Base-by-base conservation (phyloP, 306 rosid genomes). In the Dicorynia guianensis region DNA sequence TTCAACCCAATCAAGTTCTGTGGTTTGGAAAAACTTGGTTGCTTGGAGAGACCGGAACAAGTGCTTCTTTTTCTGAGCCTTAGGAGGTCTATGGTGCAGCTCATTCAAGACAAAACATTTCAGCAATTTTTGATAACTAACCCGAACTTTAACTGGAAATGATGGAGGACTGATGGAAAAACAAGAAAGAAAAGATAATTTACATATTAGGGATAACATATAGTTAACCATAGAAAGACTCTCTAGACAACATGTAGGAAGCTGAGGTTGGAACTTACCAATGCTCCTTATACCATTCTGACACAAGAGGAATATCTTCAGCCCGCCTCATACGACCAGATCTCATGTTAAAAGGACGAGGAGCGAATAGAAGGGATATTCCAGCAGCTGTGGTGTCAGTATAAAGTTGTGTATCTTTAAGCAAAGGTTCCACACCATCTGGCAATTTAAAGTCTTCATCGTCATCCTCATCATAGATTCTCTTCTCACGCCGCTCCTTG, bases 1-100 rank as follows among this genome's bases (percentile, higher is more conserved):
- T 84, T 95, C 99, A 64, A 89, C 99, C 99, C 99, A 95, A 85
- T 95, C 99, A 25, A 95, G 97, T 69, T 95, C 99, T 1, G 99
- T 95, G 42, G 99, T 95, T 83, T 95, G 99, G 90, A 95, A 95
- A 75, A 95, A 95, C 79, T 95, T 95, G 20, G 99, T 95, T 73
- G 97, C 97, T 86, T 95, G 99, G 43, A 95, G 97, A 49, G 99
- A 95, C 36, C 93, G 84, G 63, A 95, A 95, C 53, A 95, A 80
- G 74, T 95, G 99, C 85, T 95, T 95, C 90, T 95, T 95, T 81
- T 95, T 92, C 61, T 95, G 97, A 33, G 99, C 99, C 85, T 95
- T 95, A 14, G 99, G 99, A 52, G 97, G 99, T 66, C 99, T 91
- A 77, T 95, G 99, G 84, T 95, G 99, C 81, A 95, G 85, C 87